Base-by-base conservation (phyloP, 306 rosid species). In the Prunus padus region DNA sequence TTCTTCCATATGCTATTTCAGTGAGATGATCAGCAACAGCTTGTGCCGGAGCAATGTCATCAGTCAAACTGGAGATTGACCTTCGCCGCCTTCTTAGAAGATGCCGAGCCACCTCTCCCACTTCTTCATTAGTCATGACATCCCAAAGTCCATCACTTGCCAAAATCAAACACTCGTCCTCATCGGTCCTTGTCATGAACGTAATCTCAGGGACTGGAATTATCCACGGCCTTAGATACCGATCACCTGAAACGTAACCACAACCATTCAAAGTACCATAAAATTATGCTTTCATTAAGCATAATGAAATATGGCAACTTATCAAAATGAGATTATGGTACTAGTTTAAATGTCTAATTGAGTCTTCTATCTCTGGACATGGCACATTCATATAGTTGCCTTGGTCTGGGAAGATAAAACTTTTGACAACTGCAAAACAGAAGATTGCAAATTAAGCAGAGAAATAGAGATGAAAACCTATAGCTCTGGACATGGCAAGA, bases 81-180 rank as follows among this genome's bases (percentile, higher is more conserved):
- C 91, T 83, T 14, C 92, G 87, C 3, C 86, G 85, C 78, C 97
- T 67, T 77, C 97, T 85, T 30, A 91, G 86, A 75, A 89, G 80
- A 77, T 62, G 88, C 56, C 95, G 83, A 18, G 97, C 97, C 22
- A 86, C 86, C 82, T 89, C 91, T 51, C 92, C 95, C 0, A 91
- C 95, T 80, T 91, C 97, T 73, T 91, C 90, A 73, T 91, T 91
- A 3, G 84, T 87, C 91, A 91, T 84, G 42, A 91, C 97, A 75
- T 91, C 97, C 97, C 97, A 91, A 4, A 89, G 95, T 70, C 97
- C 97, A 64, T 91, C 97, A 56, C 97, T 91, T 31, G 97, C 97
- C 86, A 91, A 62, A 71, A 91, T 67, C 68, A 91, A 66, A 56
- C 97, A 91, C 80, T 91, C 97, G 75, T 91, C 97, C 74, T 91